These are phyloP conservation scores for Diaporthe helianthi DNA, from an alignment of 2,329 filamentous ascomycete species.

Conservation along the genomic window DNA sequence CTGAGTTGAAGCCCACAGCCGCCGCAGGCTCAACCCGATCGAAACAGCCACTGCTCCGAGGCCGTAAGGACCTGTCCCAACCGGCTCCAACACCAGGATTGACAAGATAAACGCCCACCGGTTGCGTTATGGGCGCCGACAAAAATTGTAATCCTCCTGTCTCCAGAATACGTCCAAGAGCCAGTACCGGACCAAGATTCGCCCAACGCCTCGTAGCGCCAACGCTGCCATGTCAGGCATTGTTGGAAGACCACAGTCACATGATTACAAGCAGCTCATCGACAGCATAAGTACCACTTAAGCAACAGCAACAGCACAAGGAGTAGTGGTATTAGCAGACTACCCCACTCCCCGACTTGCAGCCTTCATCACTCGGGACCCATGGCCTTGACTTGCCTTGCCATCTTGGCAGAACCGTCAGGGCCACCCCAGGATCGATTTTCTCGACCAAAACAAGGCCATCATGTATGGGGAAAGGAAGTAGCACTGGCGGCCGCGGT, in stretches of 20 bases:
- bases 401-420: not conserved
- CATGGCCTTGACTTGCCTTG: not conserved
- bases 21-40: not conserved
- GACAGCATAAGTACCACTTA: too few species aligned
- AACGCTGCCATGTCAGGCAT: not conserved
- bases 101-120: not conserved
- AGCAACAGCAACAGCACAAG: not conserved
- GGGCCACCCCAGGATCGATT: not conserved
- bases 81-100: not conserved
- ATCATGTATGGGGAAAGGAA: not conserved
- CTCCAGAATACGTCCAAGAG: not conserved
- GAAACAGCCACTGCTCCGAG: not conserved
- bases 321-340: not conserved
- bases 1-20: not conserved
- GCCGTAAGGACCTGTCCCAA: not conserved
- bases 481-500: not conserved
- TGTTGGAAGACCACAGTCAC: constrained; percentile 5
- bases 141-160: not conserved
- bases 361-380: not conserved
- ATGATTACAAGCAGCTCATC: constrained; percentile 5
- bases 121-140: too few species aligned
- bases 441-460: not conserved
- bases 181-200: not conserved
- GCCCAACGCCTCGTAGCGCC: not conserved
- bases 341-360: not conserved